Evolutionary conservation across 2,329 filamentous ascomycete genomes (phyloP).

Genomic region (Pseudogymnoascus verrucosus): DNA sequence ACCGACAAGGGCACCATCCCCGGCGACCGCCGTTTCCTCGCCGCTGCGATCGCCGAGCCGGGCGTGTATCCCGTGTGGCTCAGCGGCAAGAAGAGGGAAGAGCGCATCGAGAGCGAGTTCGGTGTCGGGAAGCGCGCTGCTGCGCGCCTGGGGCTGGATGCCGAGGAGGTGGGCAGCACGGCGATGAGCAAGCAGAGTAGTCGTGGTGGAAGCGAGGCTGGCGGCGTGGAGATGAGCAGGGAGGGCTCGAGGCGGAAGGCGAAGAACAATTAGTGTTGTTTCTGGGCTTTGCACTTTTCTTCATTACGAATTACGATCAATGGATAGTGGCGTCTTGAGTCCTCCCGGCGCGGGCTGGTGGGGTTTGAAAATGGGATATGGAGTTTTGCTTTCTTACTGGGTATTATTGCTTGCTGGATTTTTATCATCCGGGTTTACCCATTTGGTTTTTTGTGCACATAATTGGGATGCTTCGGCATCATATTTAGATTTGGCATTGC

Average conservation of each 20-base stretch:
- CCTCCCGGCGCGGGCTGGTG: neutral
- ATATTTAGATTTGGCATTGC: conserved; percentile 4
- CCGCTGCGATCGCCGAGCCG: neutral
- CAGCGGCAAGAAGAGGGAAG: conserved; percentile 9
- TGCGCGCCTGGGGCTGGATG: conserved; percentile 12
- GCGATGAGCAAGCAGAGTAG: conserved; percentile 14
- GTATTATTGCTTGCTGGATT: neutral
- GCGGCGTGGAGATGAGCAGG: conserved; percentile 7
- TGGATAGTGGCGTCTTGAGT: conserved; percentile 7
- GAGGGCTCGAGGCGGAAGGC: conserved; percentile 8
- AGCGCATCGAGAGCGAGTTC: conserved; percentile 3
- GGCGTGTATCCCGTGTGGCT: conserved; percentile 8
- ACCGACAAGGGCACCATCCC: conserved; percentile 6
- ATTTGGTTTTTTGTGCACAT: neutral
- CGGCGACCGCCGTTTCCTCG: conserved; percentile 6
- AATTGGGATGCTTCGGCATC: neutral
- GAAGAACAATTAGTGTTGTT: conserved; percentile 7
- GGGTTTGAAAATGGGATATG: neutral
- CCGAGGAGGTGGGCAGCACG: conserved; percentile 9
- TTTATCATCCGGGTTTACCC: neutral
- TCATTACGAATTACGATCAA: conserved; percentile 8
- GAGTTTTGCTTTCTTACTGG: neutral
- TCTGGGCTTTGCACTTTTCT: neutral
- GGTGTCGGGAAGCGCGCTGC: neutral
- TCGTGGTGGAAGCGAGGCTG: conserved; percentile 14